Evolutionary conservation across 176 grass and related monocot genomes (phyloP), one percentile per base, ranked within the genome.

Genomic region (Eleusine coracana): DNA sequence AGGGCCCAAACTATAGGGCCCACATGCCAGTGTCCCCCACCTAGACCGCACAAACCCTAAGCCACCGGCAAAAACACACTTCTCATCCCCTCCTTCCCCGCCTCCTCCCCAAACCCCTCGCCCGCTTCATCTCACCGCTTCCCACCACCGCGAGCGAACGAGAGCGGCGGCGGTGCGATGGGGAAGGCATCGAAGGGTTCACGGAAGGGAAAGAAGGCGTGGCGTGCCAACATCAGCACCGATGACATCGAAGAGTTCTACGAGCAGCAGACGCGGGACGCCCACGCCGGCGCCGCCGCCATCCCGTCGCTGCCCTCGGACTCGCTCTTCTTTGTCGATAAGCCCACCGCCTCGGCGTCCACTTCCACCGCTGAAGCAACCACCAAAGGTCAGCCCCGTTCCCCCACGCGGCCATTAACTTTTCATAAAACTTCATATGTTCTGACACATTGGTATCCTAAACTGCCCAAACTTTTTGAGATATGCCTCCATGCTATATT

Each of bases 191-290:
- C 91, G 41, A 98, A 93, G 85, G 82, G 87, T 1, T 95, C 92
- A 51, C 86, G 96, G 70, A 98, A 93, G 55, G 96, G 96, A 68
- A 98, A 98, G 91, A 98, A 98, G 91, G 96, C 93, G 18, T 98
- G 96, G 96, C 88, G 96, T 20, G 63, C 93, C 55, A 98, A 99
- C 87, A 99, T 99, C 88, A 34, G 78, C 68, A 94, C 95, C 5
- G 88, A 92, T 51, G 92, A 97, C 86, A 91, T 94, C 81, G 88
- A 94, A 7, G 92, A 92, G 4, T 97, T 92, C 81, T 89, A 86
- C 82, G 88, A 97, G 88, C 92, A 94, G 84, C 80, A 87, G 86
- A 97, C 86, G 20, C 90, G 82, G 39, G 90, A 97, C 15, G 64
- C 86, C 11, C 89, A 90, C 79, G 85, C 82, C 18, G 94, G 94